Conservation (phyloP, 805 yeast species). For the Monosporozyma servazzii region DNA sequence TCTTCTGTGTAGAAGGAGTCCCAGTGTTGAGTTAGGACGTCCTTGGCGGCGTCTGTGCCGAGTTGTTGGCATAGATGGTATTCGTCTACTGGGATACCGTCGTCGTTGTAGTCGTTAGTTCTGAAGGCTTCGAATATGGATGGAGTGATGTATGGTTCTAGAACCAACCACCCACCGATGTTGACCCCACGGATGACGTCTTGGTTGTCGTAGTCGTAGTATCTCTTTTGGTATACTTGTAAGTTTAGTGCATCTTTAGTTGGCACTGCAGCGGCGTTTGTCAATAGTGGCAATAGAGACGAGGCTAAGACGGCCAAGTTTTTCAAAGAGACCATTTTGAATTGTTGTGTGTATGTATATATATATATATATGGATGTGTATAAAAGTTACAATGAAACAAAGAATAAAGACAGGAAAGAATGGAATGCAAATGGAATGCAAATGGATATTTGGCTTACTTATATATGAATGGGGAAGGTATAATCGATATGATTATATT, state of each 20-base stretch:
- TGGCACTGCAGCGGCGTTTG: constrained; percentile 1
- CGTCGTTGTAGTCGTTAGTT: constrained; percentile 25
- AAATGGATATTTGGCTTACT: no score
- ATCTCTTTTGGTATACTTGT: constrained; percentile 2
- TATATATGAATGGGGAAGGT: no score
- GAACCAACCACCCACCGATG: constrained; percentile 84
- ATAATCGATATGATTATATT: no score
- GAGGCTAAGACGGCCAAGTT: background rate
- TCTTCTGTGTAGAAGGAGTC: constrained; percentile 60
- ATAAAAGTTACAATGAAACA: no score
- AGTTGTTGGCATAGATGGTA: constrained; percentile 53
- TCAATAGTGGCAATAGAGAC: background rate
- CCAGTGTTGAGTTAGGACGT: constrained; percentile 65
- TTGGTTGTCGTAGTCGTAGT: constrained; percentile 1
- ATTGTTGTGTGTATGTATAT: background rate
- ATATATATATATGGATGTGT: background rate
- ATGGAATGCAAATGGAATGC: no score
- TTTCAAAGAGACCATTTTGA: background rate
- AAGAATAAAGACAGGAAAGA: no score
- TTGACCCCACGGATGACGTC: constrained; percentile 49
- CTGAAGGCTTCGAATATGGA: constrained; percentile 52
- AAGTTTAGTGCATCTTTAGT: background rate
- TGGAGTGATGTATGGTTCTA: constrained; percentile 83
- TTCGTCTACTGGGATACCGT: constrained; percentile 69
- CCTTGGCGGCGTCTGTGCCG: constrained; percentile 50